Evolutionary conservation across 352 stramenopile genomes (phyloP), one percentile per base, ranked within the genome.

Genomic region (Phytopythium delawarense): DNA sequence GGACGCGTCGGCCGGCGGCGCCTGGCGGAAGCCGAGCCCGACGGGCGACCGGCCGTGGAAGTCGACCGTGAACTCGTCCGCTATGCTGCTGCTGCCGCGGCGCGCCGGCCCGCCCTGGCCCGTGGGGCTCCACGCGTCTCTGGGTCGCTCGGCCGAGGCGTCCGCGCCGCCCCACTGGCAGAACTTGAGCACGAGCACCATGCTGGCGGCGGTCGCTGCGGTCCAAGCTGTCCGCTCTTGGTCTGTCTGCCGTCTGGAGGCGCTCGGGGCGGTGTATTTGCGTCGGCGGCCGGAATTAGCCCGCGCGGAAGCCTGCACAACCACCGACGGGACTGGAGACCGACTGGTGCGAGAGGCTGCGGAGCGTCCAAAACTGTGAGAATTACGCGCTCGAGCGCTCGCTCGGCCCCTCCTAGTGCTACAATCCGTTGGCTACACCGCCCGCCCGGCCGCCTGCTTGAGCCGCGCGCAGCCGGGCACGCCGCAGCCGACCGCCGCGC

Each of bases 161-260:
- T 39, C 12, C 23, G 66, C 60, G 7, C 57, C 58, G 39, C 28
- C 49, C 72, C 75, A 86, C 28, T 75, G 59, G 51, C 75, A 87
- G 55, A 88, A 82, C 62, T 82, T 85, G 45, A 88, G 67, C 64
- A 79, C 71, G 72, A 83, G 83, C 37, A 55, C 7, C 18, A 16
- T 42, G 42, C 3, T 18, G 46, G 21, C 23, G 46, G 23, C 12
- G 46, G 0, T 13, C n/a, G 8, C 4, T 35, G 15, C 5, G 42
- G 15, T 48, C 12, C 35, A 40, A 40, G 35, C 35, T 30, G 25
- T 30, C 25, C 25, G 3, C 1, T 39, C 34, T 39, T 39, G 34
- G 34, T 39, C 34, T 39, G 34, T 8, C 7, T 7, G 7, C 7
- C 5, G 34, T 39, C 34, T 39, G 34, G 34, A 2, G 5, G 42